These are phyloP conservation scores for Massariosphaeria phaeospora DNA, from an alignment of 495 filamentous ascomycete genomes.

Conservation along the genomic window DNA sequence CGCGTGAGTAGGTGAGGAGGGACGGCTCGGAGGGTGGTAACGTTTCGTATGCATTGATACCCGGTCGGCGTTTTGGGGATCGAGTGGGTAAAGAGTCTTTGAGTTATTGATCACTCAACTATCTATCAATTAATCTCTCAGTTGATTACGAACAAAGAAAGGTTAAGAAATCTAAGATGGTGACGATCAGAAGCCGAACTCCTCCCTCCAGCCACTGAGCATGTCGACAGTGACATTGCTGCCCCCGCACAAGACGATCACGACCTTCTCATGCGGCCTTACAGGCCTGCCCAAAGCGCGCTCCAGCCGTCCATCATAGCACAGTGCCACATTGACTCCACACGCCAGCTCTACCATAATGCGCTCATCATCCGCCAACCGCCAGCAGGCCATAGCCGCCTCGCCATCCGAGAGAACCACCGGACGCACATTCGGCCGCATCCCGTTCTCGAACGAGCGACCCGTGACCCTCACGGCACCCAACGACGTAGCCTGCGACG, in stretches of 20 bases:
- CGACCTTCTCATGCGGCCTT: conserved; percentile 60
- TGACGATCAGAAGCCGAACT: conserved; percentile 48
- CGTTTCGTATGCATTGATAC: conserved; percentile 27
- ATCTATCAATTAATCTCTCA: too few relatives aligned
- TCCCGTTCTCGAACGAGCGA: conserved; percentile 63
- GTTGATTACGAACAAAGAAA: too few relatives aligned
- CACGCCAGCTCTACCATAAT: conserved; percentile 78
- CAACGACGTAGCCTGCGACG: conserved; percentile 72
- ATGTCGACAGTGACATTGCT: conserved; percentile 66
- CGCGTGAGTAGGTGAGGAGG: neutral
- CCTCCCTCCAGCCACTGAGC: conserved; percentile 57
- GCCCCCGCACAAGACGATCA: conserved; percentile 84
- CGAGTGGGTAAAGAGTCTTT: too few relatives aligned
- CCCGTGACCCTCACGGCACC: conserved; percentile 70
- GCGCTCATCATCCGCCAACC: conserved; percentile 76
- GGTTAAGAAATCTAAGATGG: too few relatives aligned
- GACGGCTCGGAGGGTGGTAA: neutral
- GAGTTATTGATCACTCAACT: too few relatives aligned
- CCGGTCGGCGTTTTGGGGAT: conserved; percentile 27
- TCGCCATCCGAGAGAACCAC: conserved; percentile 72
- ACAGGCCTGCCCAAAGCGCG: conserved; percentile 56
- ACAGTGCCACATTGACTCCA: conserved; percentile 58
- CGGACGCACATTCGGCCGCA: conserved; percentile 52
- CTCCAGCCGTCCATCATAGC: conserved; percentile 57
- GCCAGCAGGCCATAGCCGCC: conserved; percentile 68